phyloP scores from a whole-genome alignment of 805 yeast genomes.

The Suhomyces prunicola region DNA sequence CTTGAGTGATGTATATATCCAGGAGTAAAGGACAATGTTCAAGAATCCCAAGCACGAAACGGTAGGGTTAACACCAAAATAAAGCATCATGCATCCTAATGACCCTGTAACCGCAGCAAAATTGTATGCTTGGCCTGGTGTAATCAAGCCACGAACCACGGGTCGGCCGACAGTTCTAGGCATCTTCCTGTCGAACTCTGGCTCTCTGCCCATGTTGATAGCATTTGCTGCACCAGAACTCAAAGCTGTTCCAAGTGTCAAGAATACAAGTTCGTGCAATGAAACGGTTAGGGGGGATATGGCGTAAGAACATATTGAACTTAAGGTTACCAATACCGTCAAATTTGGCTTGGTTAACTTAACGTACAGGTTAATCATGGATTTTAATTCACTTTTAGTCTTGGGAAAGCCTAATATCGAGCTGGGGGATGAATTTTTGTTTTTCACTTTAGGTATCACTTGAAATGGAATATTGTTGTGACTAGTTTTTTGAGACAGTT shows the following conservation, averaged over 20 bases:
- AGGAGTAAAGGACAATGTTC: conserved; percentile 80
- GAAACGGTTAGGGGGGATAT: conserved; percentile 82
- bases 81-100: conserved; percentile 65
- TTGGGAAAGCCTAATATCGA: neutral
- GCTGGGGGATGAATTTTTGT: neutral
- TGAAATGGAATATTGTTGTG: conserved; percentile 50
- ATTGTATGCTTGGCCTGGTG: conserved; percentile 70
- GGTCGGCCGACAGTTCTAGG: conserved; percentile 85
- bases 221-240: conserved; percentile 96
- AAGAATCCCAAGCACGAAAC: conserved; percentile 79
- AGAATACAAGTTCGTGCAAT: conserved; percentile 60
- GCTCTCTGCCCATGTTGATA: conserved; percentile 95
- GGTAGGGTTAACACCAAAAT: conserved; percentile 78
- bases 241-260: conserved; percentile 82
- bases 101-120: conserved; percentile 78
- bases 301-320: conserved; percentile 92
- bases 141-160: conserved; percentile 76
- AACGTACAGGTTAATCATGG: conserved; percentile 57
- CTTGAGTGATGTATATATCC: conserved; percentile 89
- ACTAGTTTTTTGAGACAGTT: conserved; percentile 17
- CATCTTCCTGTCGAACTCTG: conserved; percentile 84
- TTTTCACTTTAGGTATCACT: conserved; percentile 41
- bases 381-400: conserved; percentile 26
- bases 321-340: conserved; percentile 81
- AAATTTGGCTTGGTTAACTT: conserved; percentile 89